phyloP scores from a whole-genome alignment of 495 filamentous ascomycete genomes.

The Penicillium desertorum region DNA sequence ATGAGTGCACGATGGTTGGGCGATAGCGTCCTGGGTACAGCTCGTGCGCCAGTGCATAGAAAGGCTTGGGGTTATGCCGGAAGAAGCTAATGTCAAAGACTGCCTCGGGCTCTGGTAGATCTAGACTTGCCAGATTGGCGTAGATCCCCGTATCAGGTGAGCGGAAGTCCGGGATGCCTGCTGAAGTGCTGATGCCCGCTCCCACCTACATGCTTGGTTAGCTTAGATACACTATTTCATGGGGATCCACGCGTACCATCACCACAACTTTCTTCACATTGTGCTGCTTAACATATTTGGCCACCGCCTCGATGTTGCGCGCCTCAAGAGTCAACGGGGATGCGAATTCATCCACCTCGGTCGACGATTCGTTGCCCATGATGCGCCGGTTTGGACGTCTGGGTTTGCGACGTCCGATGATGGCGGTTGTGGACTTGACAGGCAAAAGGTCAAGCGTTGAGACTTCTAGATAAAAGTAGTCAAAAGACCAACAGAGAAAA shows the following conservation, averaged over 20 bases:
- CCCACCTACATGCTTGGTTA: slow-evolving; percentile 37
- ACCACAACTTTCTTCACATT: slow-evolving; percentile 70
- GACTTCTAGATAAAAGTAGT: not conserved
- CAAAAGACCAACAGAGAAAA: not conserved
- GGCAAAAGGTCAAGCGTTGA: not conserved
- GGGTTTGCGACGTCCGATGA: slow-evolving; percentile 39
- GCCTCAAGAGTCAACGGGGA: slow-evolving; percentile 63
- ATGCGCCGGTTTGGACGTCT: slow-evolving; percentile 29
- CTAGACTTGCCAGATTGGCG: slow-evolving; percentile 78
- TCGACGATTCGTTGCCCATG: slow-evolving; percentile 74
- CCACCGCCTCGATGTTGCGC: slow-evolving; percentile 69
- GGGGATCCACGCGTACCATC: slow-evolving; percentile 50
- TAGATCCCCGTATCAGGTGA: slow-evolving; percentile 86
- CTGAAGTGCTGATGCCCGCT: slow-evolving; percentile 67
- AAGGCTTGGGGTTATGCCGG: slow-evolving; percentile 76
- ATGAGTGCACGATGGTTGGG: slow-evolving; percentile 80
- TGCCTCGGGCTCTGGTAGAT: slow-evolving; percentile 76
- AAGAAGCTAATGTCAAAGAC: slow-evolving; percentile 88
- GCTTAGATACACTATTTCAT: not conserved
- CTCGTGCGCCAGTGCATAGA: slow-evolving; percentile 88
- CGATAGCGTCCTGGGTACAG: slow-evolving; percentile 88
- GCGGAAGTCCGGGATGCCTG: slow-evolving; percentile 88
- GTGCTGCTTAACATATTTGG: slow-evolving; percentile 70
- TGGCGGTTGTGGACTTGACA: slow-evolving; percentile 10
- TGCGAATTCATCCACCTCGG: slow-evolving; percentile 60